These are phyloP conservation scores for Aspergillus saccharolyticus DNA, from an alignment of 495 filamentous ascomycete species.

Conservation along the genomic window DNA sequence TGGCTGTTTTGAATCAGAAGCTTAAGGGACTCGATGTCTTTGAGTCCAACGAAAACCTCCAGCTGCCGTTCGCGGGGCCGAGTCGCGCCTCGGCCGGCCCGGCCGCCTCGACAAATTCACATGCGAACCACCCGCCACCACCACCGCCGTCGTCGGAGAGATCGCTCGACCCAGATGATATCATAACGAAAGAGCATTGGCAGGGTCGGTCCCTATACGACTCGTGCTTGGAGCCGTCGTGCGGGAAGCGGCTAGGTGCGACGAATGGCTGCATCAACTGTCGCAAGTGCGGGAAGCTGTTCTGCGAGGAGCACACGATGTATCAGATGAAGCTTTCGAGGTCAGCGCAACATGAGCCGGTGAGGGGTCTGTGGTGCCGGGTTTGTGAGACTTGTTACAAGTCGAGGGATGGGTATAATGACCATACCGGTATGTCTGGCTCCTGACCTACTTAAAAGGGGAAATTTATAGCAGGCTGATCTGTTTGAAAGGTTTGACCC, in stretches of 20 bases:
- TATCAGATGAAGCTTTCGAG: constrained; percentile 98
- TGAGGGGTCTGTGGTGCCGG: constrained; percentile 86
- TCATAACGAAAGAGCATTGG: constrained; percentile 86
- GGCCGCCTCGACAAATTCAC: constrained; percentile 31
- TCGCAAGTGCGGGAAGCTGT: constrained; percentile 83
- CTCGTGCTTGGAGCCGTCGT: constrained; percentile 79
- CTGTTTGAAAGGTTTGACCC: constrained; percentile 37
- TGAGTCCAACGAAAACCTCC: constrained; percentile 76
- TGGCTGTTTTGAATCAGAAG: constrained; percentile 90
- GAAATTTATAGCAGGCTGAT: constrained; percentile 14
- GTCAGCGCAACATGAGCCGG: constrained; percentile 84
- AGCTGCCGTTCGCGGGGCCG: constrained; percentile 23
- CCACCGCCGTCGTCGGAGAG: constrained; percentile 11
- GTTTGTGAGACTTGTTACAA: constrained; percentile 99
- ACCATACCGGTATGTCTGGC: constrained; percentile 57
- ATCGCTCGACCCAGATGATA: constrained; percentile 71
- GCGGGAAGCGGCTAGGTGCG: constrained; percentile 70
- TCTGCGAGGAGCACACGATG: constrained; percentile 98
- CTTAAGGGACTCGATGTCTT: constrained; percentile 96
- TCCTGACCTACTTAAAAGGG: not conserved
- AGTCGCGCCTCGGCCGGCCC: constrained; percentile 26
- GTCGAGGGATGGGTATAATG: constrained; percentile 90
- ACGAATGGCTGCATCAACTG: constrained; percentile 86
- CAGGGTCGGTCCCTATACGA: constrained; percentile 69
- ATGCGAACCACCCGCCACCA: constrained; percentile 11